Percentiles rank a stretch among this genome's conserved stretches.
phyloP scores from a whole-genome alignment of 148 eudicot genomes.

The Vaccinium macrocarpon region DNA sequence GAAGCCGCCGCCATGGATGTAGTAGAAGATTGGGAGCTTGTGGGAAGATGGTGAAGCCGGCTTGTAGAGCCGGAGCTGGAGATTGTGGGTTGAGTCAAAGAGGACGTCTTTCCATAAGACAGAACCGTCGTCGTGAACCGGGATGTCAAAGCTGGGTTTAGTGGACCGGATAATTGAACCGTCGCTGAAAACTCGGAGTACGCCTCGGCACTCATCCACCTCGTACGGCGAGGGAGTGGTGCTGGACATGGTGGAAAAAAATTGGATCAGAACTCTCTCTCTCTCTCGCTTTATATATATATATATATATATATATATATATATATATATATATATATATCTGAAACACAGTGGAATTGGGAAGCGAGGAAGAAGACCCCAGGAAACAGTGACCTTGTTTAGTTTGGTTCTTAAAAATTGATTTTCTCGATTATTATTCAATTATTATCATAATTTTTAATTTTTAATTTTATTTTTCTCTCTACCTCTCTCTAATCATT shows the following conservation, averaged over 20 bases:
- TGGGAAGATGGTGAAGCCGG: slow-evolving; percentile 27
- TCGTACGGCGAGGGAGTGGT: slow-evolving; percentile 23
- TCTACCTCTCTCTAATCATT: too few species aligned
- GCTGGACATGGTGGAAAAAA: not conserved
- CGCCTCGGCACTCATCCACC: slow-evolving; percentile 60
- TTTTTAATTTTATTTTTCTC: too few species aligned
- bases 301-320: too few species aligned
- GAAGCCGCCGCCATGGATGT: slow-evolving; percentile 68
- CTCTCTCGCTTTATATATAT: not conserved
- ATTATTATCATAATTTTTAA: too few species aligned
- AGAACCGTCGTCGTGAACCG: slow-evolving; percentile 44
- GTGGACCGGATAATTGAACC: slow-evolving; percentile 47
- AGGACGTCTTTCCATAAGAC: slow-evolving; percentile 45
- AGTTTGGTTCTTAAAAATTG: too few species aligned
- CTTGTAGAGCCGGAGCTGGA: slow-evolving; percentile 61
- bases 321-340: too few species aligned
- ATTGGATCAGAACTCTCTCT: not conserved
- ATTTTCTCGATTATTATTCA: too few species aligned
- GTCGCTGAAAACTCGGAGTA: slow-evolving; percentile 49
- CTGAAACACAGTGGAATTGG: not conserved
- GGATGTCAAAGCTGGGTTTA: slow-evolving; percentile 40
- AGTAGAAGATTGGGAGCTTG: slow-evolving; percentile 55
- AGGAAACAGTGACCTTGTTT: too few species aligned
- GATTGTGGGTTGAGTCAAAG: slow-evolving; percentile 35
- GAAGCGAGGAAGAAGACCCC: not conserved